A percentile compares a stretch with the other conserved stretches of the same genome.
phyloP scores from a whole-genome alignment of 2,329 filamentous ascomycete genomes.

The Calonectria henricotiae region DNA sequence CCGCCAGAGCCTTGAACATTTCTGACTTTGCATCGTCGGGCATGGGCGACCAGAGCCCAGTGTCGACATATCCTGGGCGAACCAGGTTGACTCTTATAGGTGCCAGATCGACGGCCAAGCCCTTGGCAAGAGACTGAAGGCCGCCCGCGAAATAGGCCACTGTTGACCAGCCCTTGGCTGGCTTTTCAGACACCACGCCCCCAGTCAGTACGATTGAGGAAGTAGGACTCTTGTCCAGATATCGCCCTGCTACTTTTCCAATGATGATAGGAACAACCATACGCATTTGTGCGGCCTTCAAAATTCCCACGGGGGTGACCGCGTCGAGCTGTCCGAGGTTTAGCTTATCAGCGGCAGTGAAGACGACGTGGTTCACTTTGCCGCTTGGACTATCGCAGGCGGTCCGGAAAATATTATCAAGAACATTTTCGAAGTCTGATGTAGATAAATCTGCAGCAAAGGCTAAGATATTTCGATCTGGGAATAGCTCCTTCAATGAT shows the following conservation, averaged over 20 bases:
- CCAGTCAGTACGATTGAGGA: slow-evolving; percentile 46
- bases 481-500: slow-evolving; percentile 38
- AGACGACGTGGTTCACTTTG: slow-evolving; percentile 45
- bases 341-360: slow-evolving; percentile 43
- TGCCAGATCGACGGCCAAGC: slow-evolving; percentile 44
- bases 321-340: slow-evolving; percentile 41
- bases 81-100: slow-evolving; percentile 46
- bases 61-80: slow-evolving; percentile 41
- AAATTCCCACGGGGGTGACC: slow-evolving; percentile 35
- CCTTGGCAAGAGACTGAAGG: slow-evolving; percentile 40
- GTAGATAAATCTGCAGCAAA: slow-evolving; percentile 43
- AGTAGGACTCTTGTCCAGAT: slow-evolving; percentile 35
- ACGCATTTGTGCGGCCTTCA: slow-evolving; percentile 42
- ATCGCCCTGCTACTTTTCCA: slow-evolving; percentile 44
- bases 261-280: slow-evolving; percentile 45
- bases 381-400: slow-evolving; percentile 13
- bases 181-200: slow-evolving; percentile 39
- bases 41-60: slow-evolving; percentile 13
- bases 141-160: slow-evolving; percentile 42
- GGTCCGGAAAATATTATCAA: slow-evolving; percentile 36
- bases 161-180: slow-evolving; percentile 41
- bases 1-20: slow-evolving; percentile 4
- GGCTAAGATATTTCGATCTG: slow-evolving; percentile 41
- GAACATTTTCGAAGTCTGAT: slow-evolving; percentile 38
- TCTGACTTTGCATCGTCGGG: neutral